Base-by-base conservation (phyloP, 2,329 filamentous ascomycete genomes). In the Seiridium unicorne region DNA sequence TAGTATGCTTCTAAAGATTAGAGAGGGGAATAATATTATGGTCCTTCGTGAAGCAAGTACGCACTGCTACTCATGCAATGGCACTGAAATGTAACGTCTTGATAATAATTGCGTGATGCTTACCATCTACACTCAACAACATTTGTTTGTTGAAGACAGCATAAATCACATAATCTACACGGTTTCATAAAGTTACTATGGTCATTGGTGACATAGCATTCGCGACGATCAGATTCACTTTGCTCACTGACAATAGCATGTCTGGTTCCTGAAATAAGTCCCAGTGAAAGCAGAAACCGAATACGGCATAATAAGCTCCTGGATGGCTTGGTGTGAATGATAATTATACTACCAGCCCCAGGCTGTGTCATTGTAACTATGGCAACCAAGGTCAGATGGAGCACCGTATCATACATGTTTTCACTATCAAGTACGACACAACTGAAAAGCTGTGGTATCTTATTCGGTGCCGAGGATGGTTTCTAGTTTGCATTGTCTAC, bases 391-490 rank as follows among this genome's bases (percentile, higher is more conserved):
- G 42, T 66, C 65, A 3, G 58, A n/a, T 34, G 49, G 34, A 3
- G 65, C 65, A 13, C 65, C 65, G 11, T 65, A 66, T 5, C 61
- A 61, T 51, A 62, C 60, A 6, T 63, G 65, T 47, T 42, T 59
- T 42, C 9, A 66, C 44, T 13, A 61, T 55, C 1, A 61, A 53
- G n/a, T 56, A 42, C 31, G 65, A 64, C 0, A 3, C 61, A 65
- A 48, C 64, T 61, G 44, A 66, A 66, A 13, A 66, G 26, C 48
- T 55, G 55, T 11, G 59, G 57, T 10, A 58, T 62, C 7, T 2
- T 35, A 13, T 18, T 32, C 8, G 5, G 49, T 53, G 10, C n/a
- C 8, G 49, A 35, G 18, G 8, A 42, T 42, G 38, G 13, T 42
- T 2, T 42, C 38, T 8, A 42, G 38, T 42, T 42, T 42, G 13